These are phyloP conservation scores for Amaranthus hypochondriacus DNA, from an alignment of 148 eudicot species.

Conservation along the genomic window DNA sequence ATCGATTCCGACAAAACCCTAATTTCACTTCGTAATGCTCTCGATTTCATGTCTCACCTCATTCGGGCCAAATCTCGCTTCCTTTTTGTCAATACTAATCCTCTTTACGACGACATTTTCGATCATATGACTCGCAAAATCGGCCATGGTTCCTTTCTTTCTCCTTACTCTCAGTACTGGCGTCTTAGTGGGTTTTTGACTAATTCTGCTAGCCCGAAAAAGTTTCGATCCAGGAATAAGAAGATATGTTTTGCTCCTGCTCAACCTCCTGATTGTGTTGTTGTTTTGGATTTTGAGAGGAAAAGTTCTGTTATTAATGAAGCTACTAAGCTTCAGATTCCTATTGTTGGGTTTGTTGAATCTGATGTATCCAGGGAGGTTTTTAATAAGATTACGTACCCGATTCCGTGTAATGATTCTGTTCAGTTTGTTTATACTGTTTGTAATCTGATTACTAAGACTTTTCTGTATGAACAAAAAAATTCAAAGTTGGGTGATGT, in stretches of 20 bases:
- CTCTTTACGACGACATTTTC: conserved; percentile 65
- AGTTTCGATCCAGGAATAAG: conserved; percentile 64
- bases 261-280: conserved; percentile 72
- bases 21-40: conserved; percentile 69
- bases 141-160: conserved; percentile 36
- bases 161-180: conserved; percentile 55
- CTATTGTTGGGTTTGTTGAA: conserved; percentile 76
- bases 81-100: conserved; percentile 84
- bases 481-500: background rate
- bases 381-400: conserved; percentile 65
- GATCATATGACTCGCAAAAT: conserved; percentile 54
- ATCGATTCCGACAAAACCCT: conserved; percentile 93
- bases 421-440: conserved; percentile 90
- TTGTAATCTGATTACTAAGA: conserved; percentile 90
- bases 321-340: conserved; percentile 64
- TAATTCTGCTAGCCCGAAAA: conserved; percentile 65
- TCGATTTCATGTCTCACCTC: conserved; percentile 58
- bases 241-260: conserved; percentile 48
- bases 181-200: conserved; percentile 70
- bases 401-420: conserved; percentile 72
- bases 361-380: conserved; percentile 54
- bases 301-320: conserved; percentile 67
- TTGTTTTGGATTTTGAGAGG: conserved; percentile 65
- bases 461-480: conserved; percentile 64
- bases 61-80: conserved; percentile 42